These are phyloP conservation scores for Russula emetica DNA, from an alignment of 768 basidiomycete genomes.

Conservation along the genomic window DNA sequence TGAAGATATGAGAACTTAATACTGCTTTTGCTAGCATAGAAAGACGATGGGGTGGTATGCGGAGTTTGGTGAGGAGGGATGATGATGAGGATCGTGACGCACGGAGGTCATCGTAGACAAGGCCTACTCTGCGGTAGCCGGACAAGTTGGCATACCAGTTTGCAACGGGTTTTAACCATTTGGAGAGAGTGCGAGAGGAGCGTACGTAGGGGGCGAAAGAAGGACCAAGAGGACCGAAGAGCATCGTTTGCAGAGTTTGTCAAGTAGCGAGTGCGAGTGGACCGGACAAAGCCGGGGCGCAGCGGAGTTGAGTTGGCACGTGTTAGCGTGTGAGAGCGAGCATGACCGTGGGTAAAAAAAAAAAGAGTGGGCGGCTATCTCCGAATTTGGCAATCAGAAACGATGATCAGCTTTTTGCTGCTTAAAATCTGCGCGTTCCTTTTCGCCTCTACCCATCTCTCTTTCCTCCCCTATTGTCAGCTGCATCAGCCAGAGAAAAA, in stretches of 20 bases:
- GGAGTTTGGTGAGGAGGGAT: slow-evolving; percentile 13
- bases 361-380: slow-evolving; percentile 18
- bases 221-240: slow-evolving; percentile 59
- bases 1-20: slow-evolving; percentile 13
- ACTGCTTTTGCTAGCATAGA: slow-evolving; percentile 4
- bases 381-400: slow-evolving; percentile 18
- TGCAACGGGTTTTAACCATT: slow-evolving; percentile 71
- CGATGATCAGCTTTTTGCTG: slow-evolving; percentile 28
- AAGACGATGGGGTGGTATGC: slow-evolving; percentile 13
- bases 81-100: slow-evolving; percentile 38
- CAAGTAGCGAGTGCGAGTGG: not conserved
- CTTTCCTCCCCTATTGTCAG: slow-evolving; percentile 33
- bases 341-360: slow-evolving; percentile 8
- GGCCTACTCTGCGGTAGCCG: slow-evolving; percentile 83
- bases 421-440: slow-evolving; percentile 32
- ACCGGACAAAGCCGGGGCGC: not conserved
- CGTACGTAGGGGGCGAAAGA: slow-evolving; percentile 76
- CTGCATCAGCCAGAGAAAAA: slow-evolving; percentile 23
- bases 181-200: slow-evolving; percentile 61
- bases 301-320: not conserved
- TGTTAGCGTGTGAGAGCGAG: not conserved
- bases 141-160: slow-evolving; percentile 74
- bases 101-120: slow-evolving; percentile 95
- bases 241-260: slow-evolving; percentile 30
- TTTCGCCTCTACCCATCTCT: slow-evolving; percentile 29